A percentile compares a stretch with the other conserved stretches of the same genome.
Conservation (phyloP, 139 green algal genomes). For the Axilococcus clingmanii region DNA sequence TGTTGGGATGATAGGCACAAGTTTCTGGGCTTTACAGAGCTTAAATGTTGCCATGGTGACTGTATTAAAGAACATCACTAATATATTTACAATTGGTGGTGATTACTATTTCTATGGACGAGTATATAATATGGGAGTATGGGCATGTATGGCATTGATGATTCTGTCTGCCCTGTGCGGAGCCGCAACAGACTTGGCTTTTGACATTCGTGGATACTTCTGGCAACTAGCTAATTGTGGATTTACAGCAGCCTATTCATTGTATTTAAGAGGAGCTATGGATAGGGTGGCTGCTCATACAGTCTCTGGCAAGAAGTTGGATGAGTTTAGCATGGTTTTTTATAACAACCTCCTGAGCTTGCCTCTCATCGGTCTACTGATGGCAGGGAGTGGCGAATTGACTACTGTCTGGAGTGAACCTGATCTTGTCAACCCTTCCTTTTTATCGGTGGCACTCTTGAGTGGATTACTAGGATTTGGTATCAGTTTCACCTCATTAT, state of each 20-base stretch:
- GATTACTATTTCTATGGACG: conserved; percentile 72
- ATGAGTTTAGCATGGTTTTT: conserved; percentile 63
- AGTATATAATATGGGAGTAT: conserved; percentile 49
- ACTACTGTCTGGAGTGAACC: conserved; percentile 25
- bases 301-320: conserved; percentile 26
- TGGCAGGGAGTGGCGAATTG: conserved; percentile 43
- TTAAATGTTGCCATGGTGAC: conserved; percentile 64
- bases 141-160: conserved; percentile 71
- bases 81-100: conserved; percentile 72
- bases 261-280: conserved; percentile 52
- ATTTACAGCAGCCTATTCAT: conserved; percentile 40
- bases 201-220: conserved; percentile 67
- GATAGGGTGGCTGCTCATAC: conserved; percentile 44
- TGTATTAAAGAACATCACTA: conserved; percentile 91
- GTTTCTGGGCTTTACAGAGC: conserved; percentile 67
- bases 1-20: conserved; percentile 77
- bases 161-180: conserved; percentile 60
- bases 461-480: conserved; percentile 45
- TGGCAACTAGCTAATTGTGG: conserved; percentile 86
- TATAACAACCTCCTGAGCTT: conserved; percentile 88
- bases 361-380: conserved; percentile 42
- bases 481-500: conserved; percentile 75
- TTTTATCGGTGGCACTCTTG: conserved; percentile 30
- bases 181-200: conserved; percentile 72
- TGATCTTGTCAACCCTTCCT: conserved; percentile 33